Base-by-base conservation (phyloP, 2,329 filamentous ascomycete species). In the Pseudonectria foliicola region DNA sequence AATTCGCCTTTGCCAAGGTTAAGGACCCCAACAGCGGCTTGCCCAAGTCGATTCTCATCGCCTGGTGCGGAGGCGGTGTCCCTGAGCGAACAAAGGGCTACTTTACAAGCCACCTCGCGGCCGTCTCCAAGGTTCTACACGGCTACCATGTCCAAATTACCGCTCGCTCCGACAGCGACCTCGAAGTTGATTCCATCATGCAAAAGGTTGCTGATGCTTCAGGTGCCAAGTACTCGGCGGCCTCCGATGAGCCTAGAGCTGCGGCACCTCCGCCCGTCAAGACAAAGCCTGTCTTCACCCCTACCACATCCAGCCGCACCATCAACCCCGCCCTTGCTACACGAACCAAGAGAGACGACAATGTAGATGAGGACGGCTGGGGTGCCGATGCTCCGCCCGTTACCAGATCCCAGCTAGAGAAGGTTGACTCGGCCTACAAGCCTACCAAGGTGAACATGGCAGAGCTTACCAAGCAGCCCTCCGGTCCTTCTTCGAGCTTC, bases 71-170 rank as follows among this genome's bases (percentile, higher is more conserved):
- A 48, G 90, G 93, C 56, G 92, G 92, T 50, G 92, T 98, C 12
- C 92, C 92, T n/a, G 92, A 98, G 66, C 75, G 90, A 53, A 96
- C 90, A 42, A 98, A 96, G 66, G 92, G 92, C 46, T 96, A 96
- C 66, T 98, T 98, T 60, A 95, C 87, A 48, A 95, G 88, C 65
- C 90, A 98, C 64, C 70, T 92, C 31, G 81, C 84, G 41, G 82
- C 87, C 31, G 88, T 96, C 25, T 81, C 88, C 43, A 95, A 95
- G 64, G 73, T 95, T 49, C 76, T 98, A 27, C 89, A 95, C 66
- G 88, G 92, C 48, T 98, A 96, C 62, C 92, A 98, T 60, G 88
- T 98, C 39, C 90, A 98, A 67, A 85, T 98, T 52, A 96, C 89
- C 34, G 92, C 92, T 40, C 85, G 92, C 42, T 93, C 89, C 43